Percentiles rank a stretch among this genome's conserved stretches.
Conservation (phyloP, 2,329 filamentous ascomycete genomes). For the Xylaria sp. region DNA sequence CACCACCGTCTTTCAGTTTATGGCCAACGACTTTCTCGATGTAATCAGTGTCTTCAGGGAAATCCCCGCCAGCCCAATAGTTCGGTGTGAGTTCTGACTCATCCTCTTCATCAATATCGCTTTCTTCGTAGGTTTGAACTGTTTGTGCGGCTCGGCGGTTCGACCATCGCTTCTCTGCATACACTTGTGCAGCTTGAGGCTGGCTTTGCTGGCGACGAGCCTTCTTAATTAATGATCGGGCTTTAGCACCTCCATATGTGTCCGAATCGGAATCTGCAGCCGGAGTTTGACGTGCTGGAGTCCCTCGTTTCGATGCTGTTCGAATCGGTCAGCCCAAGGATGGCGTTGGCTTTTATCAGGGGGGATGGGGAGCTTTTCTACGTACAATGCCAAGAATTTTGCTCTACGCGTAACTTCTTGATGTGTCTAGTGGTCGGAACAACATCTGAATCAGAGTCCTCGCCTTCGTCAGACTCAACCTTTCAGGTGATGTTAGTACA, state of each 20-base stretch:
- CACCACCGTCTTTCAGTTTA: constrained; percentile 72
- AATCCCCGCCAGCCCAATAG: constrained; percentile 70
- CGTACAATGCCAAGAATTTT: constrained; percentile 67
- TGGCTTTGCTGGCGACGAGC: constrained; percentile 72
- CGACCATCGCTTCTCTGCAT: constrained; percentile 88
- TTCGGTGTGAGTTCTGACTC: constrained; percentile 70
- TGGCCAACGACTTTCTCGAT: constrained; percentile 93
- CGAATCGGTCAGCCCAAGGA: constrained; percentile 25
- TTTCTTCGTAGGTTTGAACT: constrained; percentile 69
- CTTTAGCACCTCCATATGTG: constrained; percentile 78
- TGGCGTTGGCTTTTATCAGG: constrained; percentile 8
- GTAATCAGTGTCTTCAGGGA: constrained; percentile 79
- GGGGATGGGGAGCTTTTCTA: constrained; percentile 22
- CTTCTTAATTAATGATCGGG: constrained; percentile 73
- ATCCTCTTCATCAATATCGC: constrained; percentile 67
- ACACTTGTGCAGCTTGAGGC: constrained; percentile 67
- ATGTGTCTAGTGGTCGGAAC: constrained; percentile 61
- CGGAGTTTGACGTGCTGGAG: constrained; percentile 60
- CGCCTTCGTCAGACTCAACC: constrained; percentile 58
- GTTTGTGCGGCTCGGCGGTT: constrained; percentile 79
- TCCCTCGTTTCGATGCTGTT: constrained; percentile 65
- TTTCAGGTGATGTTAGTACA: constrained; percentile 25
- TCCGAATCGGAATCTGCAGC: constrained; percentile 71
- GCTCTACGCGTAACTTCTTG: constrained; percentile 71
- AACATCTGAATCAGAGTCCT: constrained; percentile 77